A percentile compares a stretch with the other conserved stretches of the same genome.
phyloP scores from a whole-genome alignment of 202 grass and related monocot species.

The Dendrocalamus latiflorus region DNA sequence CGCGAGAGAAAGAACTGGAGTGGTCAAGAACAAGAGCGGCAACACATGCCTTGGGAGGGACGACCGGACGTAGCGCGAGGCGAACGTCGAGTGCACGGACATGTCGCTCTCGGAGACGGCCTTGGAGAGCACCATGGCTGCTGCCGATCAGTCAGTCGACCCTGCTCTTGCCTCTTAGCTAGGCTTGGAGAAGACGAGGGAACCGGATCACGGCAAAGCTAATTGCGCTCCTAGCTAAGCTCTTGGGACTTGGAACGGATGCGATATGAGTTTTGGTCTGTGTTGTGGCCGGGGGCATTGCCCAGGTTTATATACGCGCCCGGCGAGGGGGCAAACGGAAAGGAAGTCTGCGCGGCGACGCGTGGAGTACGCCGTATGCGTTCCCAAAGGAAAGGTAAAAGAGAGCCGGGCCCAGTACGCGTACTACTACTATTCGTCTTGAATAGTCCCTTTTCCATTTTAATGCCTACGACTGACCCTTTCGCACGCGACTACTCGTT shows the following conservation, averaged over 20 bases:
- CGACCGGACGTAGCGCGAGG: conserved; percentile 65
- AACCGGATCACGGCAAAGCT: neutral
- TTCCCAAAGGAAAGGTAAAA: neutral
- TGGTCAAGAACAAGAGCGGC: neutral
- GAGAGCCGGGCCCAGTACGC: neutral
- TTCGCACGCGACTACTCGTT: no score
- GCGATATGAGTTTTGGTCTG: conserved; percentile 3
- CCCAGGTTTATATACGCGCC: conserved; percentile 16
- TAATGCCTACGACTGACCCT: neutral
- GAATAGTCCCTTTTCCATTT: neutral
- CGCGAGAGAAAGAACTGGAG: neutral
- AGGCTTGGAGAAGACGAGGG: neutral
- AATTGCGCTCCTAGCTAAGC: neutral
- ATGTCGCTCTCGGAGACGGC: conserved; percentile 53
- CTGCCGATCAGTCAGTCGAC: neutral
- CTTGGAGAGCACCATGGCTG: conserved; percentile 61
- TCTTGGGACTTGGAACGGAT: neutral
- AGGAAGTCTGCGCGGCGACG: neutral
- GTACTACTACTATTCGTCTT: neutral
- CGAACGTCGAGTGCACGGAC: conserved; percentile 80
- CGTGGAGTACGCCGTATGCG: neutral
- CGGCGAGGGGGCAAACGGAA: neutral
- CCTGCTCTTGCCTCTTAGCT: neutral
- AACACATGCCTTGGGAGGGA: conserved; percentile 59
- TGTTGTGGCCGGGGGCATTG: neutral